A percentile compares a stretch with the other conserved stretches of the same genome.
Evolutionary conservation across 164 flowering plant genomes (phyloP).

Genomic region (Kingdonia uniflora): DNA sequence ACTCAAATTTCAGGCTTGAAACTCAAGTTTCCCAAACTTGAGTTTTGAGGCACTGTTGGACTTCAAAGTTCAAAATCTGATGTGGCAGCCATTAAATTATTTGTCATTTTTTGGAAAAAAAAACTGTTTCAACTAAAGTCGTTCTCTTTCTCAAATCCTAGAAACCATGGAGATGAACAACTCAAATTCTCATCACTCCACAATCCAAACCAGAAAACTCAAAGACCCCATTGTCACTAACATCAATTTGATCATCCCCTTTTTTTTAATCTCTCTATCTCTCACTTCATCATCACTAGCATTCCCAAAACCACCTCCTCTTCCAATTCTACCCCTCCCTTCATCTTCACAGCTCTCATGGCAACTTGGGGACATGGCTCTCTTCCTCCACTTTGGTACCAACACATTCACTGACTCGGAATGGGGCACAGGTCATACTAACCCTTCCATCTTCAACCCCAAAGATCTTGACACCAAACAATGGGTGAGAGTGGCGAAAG

Average conservation of each 20-base stretch:
- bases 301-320: constrained; percentile 40
- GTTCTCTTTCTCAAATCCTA: neutral
- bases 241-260: neutral
- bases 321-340: constrained; percentile 87
- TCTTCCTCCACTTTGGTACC: constrained; percentile 93
- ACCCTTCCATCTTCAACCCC: constrained; percentile 73
- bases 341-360: constrained; percentile 72
- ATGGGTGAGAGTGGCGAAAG: constrained; percentile 69
- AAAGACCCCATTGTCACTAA: neutral
- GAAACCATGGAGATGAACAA: neutral
- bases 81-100: too few species aligned
- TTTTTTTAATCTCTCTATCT: neutral
- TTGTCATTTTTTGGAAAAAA: too few species aligned
- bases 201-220: neutral
- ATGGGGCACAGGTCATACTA: constrained; percentile 75
- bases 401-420: constrained; percentile 93
- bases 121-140: neutral
- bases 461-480: constrained; percentile 49
- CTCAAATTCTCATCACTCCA: neutral
- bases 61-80: too few species aligned
- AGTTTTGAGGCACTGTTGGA: too few species aligned
- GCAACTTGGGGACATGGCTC: constrained; percentile 63
- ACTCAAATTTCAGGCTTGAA: too few species aligned
- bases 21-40: too few species aligned
- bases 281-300: neutral